Base-by-base conservation (phyloP, 352 stramenopile genomes). In the Aphanomyces invadans region DNA sequence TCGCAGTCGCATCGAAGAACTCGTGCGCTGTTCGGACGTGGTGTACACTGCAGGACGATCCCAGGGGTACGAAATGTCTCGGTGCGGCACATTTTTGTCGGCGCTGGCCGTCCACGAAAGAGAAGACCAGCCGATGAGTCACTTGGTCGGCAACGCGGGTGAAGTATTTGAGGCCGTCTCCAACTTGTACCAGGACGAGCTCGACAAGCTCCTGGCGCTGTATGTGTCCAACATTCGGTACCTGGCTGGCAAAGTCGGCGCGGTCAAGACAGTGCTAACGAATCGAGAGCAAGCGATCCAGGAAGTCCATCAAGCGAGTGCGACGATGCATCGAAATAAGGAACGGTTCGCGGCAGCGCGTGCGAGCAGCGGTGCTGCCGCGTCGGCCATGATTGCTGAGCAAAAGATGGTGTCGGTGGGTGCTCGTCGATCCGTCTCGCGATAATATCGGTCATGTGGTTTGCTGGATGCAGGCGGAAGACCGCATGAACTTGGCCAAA, bases 281-380 rank as follows among this genome's bases (percentile, higher is more conserved):
- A 95, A 95, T 70, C 86, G 86, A 0, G 83, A 95, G 56, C 86
- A 82, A 21, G 86, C 86, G 31, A 92, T 95, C 46, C 68, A 88
- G 25, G 86, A 95, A 72, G 86, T 95, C 2, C 83, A 93, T 59
- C 79, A 92, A 80, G 83, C 86, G n/a, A 95, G 90, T 72, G 81
- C 83, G 4, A 92, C 81, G 60, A 95, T 95, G 86, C 86, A 95
- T 62, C 73, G 86, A 39, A 95, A 95, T 70, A 95, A 95, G 74
- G 86, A 95, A 65, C 77, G 84, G 0, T 95, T 95, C 70, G 86
- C 86, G 19, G 86, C 86, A 62, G 86, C 86, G 15, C 78, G 86
- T 31, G 86, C 86, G 31, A 95, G 86, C 68, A 95, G 83, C 62
- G 86, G 86, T 0, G 84, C 86, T 55, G 86, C 86, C 19, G 86